phyloP scores from a whole-genome alignment of 306 rosid genomes.

The Acacia crassicarpa region DNA sequence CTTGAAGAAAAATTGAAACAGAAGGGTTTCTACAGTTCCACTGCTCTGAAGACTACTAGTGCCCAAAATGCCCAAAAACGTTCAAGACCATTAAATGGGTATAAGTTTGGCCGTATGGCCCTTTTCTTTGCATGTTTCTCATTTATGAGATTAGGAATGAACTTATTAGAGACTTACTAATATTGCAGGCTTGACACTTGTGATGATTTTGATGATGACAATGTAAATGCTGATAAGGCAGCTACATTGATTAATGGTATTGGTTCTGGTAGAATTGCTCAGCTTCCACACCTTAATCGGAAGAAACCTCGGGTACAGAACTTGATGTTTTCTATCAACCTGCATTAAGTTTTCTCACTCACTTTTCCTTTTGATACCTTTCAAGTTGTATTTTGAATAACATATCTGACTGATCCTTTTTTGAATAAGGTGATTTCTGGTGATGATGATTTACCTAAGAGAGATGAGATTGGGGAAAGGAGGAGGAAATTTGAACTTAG shows the following conservation, averaged over 20 bases:
- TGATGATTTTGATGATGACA: slow-evolving; percentile 83
- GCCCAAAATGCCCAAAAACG: slow-evolving; percentile 45
- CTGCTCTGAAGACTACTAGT: slow-evolving; percentile 51
- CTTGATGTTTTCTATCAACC: background rate
- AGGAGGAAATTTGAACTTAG: slow-evolving; percentile 63
- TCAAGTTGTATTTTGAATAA: background rate
- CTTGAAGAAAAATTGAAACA: slow-evolving; percentile 79
- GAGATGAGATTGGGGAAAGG: slow-evolving; percentile 76
- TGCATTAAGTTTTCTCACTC: background rate
- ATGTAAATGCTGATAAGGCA: slow-evolving; percentile 39
- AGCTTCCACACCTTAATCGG: slow-evolving; percentile 37
- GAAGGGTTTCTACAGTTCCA: slow-evolving; percentile 56
- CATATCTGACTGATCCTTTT: slow-evolving; percentile 17
- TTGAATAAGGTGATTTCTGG: slow-evolving; percentile 74
- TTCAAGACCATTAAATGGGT: slow-evolving; percentile 70
- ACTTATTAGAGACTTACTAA: slow-evolving; percentile 36
- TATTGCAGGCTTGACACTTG: slow-evolving; percentile 67
- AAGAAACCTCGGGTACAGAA: slow-evolving; percentile 66
- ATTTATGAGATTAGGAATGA: slow-evolving; percentile 6
- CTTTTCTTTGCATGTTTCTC: slow-evolving; percentile 10
- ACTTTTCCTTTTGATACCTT: background rate
- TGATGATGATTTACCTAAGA: slow-evolving; percentile 86
- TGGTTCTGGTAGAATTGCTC: slow-evolving; percentile 47
- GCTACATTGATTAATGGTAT: slow-evolving; percentile 34
- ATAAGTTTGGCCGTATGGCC: slow-evolving; percentile 25